Base-by-base conservation (phyloP, 805 yeast species). In the Pichia ethanolica region DNA sequence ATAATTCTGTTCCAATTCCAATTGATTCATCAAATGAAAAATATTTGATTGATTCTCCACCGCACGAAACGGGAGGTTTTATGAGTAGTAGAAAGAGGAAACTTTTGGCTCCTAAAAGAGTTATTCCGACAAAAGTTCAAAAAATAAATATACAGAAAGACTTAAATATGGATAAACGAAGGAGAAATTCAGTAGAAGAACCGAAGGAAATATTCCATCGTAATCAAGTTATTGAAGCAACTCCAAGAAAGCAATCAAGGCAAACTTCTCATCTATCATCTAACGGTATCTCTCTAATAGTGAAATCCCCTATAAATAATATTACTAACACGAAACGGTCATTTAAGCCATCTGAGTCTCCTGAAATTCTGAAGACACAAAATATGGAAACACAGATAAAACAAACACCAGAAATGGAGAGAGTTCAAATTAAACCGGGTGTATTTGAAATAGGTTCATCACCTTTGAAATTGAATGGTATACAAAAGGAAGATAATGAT, bases 51-150 rank as follows among this genome's bases (percentile, higher is more conserved):
- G 13, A 11, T 8, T 7, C 30, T 5, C 8, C 32, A 25, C 7
- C 13, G 8, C 8, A 5, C 3, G 7, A 25, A 38, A 3, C 36
- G 32, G 48, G 47, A 14, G 52, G 56, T 12, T 53, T 53, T 13
- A 53, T 53, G 56, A 49, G 34, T 20, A 45, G 45, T 7, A 53
- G 44, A 27, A 53, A 44, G 14, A 44, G 47, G 11, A 41, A 48
- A 45, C 37, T 46, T 30, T 64, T 65, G 0, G 64, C 70, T 0
- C 68, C 69, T 1, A 52, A 59, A 43, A 63, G 61, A 33, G n/a
- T 5, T 7, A n/a, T 5, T 12, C 28, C 49, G 48, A 33, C 27
- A 13, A 34, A 27, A 39, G 38, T 13, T 39, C 43, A 7, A 28
- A 39, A 25, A 42, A 38, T 12, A 33, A 37, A 38, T 5, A 38